Evolutionary conservation across 371 early-diverging fungal genomes (phyloP).

Genomic region (Parasitella parasitica): DNA sequence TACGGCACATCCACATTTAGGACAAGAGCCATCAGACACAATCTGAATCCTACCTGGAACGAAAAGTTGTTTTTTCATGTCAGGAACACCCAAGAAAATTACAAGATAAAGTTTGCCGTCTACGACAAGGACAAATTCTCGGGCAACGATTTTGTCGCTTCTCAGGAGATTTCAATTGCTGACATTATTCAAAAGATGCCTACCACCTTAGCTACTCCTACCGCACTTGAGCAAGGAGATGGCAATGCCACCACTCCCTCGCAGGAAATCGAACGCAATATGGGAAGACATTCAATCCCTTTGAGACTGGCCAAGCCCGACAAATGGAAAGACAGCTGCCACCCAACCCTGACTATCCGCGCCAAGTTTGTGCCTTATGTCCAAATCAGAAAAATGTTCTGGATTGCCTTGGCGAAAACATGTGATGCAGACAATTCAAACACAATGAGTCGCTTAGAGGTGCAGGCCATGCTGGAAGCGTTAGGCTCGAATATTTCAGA

Average conservation of each 20-base stretch:
- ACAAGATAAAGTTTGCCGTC: slow-evolving; percentile 66
- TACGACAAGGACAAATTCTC: slow-evolving; percentile 80
- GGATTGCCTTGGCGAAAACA: slow-evolving; percentile 64
- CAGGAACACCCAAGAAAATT: slow-evolving; percentile 54
- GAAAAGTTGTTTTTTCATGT: slow-evolving; percentile 70
- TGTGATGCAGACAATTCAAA: slow-evolving; percentile 65
- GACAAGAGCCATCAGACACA: slow-evolving; percentile 66
- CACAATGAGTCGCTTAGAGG: slow-evolving; percentile 55
- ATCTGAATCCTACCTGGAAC: slow-evolving; percentile 69
- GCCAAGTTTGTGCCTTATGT: slow-evolving; percentile 67
- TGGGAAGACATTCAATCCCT: slow-evolving; percentile 41
- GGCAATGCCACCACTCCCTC: slow-evolving; percentile 14
- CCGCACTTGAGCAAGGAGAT: neutral
- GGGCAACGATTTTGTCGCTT: slow-evolving; percentile 72
- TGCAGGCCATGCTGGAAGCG: slow-evolving; percentile 76
- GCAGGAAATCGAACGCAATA: slow-evolving; percentile 47
- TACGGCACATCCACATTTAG: slow-evolving; percentile 72
- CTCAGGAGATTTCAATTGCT: slow-evolving; percentile 45
- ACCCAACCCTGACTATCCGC: slow-evolving; percentile 51
- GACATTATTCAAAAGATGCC: slow-evolving; percentile 32
- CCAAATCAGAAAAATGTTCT: slow-evolving; percentile 71
- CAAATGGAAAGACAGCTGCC: slow-evolving; percentile 40
- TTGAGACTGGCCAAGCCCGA: slow-evolving; percentile 35
- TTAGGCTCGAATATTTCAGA: slow-evolving; percentile 74
- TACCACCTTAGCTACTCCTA: neutral